A percentile compares a stretch with the other conserved stretches of the same genome.
Conservation (phyloP, 2,329 filamentous ascomycete species). For the Ustilaginoidea virens region DNA sequence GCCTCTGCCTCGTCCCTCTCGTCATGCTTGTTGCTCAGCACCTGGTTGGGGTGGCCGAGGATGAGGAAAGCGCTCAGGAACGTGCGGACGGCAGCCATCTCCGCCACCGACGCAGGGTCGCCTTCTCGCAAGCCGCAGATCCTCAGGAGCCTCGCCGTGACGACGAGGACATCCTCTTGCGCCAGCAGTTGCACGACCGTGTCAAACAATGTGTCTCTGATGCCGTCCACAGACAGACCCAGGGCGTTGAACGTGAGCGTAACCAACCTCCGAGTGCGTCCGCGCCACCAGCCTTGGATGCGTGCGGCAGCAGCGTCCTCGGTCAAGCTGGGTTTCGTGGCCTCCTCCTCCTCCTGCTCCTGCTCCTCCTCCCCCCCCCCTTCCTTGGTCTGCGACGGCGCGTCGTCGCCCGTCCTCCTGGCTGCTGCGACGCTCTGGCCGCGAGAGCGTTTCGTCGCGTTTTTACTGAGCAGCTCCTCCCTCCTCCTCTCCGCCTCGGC, state of each 20-base stretch:
- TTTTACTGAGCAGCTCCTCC: conserved; percentile 44
- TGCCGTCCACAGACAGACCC: conserved; percentile 53
- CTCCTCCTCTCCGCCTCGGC: conserved; percentile 62
- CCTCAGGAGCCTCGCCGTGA: conserved; percentile 51
- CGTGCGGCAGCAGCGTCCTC: conserved; percentile 46
- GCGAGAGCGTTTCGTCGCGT: conserved; percentile 34
- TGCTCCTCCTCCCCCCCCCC: no score
- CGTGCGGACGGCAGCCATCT: conserved; percentile 57
- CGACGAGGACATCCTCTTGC: conserved; percentile 47
- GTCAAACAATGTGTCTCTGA: conserved; percentile 57
- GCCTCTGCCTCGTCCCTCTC: conserved; percentile 29
- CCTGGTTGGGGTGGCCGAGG: conserved; percentile 61
- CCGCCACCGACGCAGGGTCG: conserved; percentile 43
- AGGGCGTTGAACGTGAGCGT: conserved; percentile 52
- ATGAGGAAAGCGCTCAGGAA: conserved; percentile 73
- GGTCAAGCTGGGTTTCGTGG: conserved; percentile 25
- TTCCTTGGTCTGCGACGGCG: conserved; percentile 34
- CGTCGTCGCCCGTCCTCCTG: conserved; percentile 34
- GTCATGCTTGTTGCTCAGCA: conserved; percentile 60
- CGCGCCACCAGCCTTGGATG: conserved; percentile 59
- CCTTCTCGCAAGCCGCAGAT: conserved; percentile 57
- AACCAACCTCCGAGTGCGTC: conserved; percentile 37
- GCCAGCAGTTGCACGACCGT: conserved; percentile 54
- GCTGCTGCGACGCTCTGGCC: conserved; percentile 34
- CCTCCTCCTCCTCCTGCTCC: neutral